Evolutionary conservation across 352 stramenopile genomes (phyloP).

Genomic region (Phytopythium delawarense): DNA sequence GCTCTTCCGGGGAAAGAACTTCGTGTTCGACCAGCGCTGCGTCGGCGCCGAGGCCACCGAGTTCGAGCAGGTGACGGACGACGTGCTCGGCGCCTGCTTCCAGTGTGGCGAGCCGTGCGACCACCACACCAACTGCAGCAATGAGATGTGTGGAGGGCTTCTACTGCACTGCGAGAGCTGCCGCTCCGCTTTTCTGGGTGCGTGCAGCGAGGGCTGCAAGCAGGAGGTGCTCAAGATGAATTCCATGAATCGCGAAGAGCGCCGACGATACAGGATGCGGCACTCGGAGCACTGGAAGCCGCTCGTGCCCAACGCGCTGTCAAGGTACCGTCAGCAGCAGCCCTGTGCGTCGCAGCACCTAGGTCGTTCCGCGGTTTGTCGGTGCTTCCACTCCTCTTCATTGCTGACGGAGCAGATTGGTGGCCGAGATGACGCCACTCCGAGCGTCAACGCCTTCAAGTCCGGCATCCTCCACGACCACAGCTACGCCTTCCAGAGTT

Average conservation of each 20-base stretch:
- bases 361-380: not conserved
- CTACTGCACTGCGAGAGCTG: constrained; percentile 15
- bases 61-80: constrained; percentile 47
- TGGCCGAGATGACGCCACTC: not conserved
- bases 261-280: constrained; percentile 27
- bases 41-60: constrained; percentile 26
- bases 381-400: not conserved
- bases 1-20: constrained; percentile 59
- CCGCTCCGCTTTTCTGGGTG: not conserved
- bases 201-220: constrained; percentile 18
- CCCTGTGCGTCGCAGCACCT: not conserved
- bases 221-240: constrained; percentile 35
- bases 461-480: constrained; percentile 20
- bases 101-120: constrained; percentile 45
- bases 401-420: not conserved
- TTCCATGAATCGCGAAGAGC: constrained; percentile 22
- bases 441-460: constrained; percentile 11
- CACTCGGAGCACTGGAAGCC: constrained; percentile 25
- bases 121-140: constrained; percentile 28
- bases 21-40: constrained; percentile 77
- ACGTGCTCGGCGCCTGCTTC: constrained; percentile 62
- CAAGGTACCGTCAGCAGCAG: not conserved
- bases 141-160: constrained; percentile 56
- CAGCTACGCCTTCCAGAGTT: constrained; percentile 9
- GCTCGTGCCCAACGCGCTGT: constrained; percentile 23